Base-by-base conservation (phyloP, 75 land plant genomes). In the Picea sitchensis region DNA sequence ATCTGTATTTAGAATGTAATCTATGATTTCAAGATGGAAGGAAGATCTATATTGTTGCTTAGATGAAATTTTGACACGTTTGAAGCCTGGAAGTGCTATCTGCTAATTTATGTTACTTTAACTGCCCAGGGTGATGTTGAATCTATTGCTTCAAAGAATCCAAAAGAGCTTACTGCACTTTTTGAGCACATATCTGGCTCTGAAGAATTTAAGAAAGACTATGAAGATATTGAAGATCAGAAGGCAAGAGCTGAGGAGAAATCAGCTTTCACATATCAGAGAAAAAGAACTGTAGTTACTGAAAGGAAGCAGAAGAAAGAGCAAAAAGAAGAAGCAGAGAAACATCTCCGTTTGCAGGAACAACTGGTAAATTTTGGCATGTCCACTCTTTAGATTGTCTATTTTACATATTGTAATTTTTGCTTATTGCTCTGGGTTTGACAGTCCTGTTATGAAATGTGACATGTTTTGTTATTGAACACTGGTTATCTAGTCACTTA, bases 251-350 rank as follows among this genome's bases (percentile, higher is more conserved):
- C 99, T 98, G 98, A 98, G 73, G 95, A 93, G 81, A 86, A 93
- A 31, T 83, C 92, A 51, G 96, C 91, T 51, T 92, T 90, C 77
- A 85, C 82, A 69, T 93, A 90, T 77, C 96, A 93, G 86, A 92
- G 84, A 77, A 98, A 91, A 81, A 90, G 84, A 77, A 95, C 98
- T 0, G 80, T 95, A 6, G 85, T 85, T 30, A 73, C 84, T 38
- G 99, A 98, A 84, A 89, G 94, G 83, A 98, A 93, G 80, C 99
- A 98, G 79, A 98, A 98, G 85, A 95, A 95, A 80, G 92, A 91
- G 67, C 99, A 98, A 78, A 98, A 98, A 84, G 95, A 93, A 88
- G 99, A 98, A 79, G 99, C 99, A 34, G 99, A 98, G 81, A 98
- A 92, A 72, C 99, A 98, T 83, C 82, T 98, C 1, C 89, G 90